Percentiles rank a stretch among this genome's conserved stretches.
Conservation (phyloP, 1,284 basidiomycete genomes). For the Vanrija pseudolonga region DNA sequence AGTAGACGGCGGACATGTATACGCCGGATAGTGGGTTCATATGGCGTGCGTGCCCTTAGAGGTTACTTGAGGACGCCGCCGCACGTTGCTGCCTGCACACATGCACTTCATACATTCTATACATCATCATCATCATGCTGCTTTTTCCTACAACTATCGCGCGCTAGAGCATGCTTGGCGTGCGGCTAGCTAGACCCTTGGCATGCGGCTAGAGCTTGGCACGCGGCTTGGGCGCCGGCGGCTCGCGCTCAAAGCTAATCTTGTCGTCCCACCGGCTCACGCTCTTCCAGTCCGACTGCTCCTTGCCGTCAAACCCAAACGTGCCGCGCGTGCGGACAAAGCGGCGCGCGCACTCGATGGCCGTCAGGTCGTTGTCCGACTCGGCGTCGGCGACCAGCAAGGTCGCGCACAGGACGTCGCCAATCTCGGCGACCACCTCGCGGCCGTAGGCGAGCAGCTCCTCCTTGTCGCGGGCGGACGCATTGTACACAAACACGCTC, state of each 20-base stretch:
- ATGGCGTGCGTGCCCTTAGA: too few relatives aligned
- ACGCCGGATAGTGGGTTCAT: too few relatives aligned
- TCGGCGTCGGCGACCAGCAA: slow-evolving; percentile 15
- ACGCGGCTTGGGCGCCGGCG: not conserved
- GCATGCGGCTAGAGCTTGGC: slow-evolving; percentile 10
- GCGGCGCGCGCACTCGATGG: slow-evolving; percentile 7
- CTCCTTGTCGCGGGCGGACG: not conserved
- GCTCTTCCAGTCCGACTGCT: not conserved
- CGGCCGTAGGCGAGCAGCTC: slow-evolving; percentile 10
- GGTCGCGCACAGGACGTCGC: slow-evolving; percentile 8
- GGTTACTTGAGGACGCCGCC: too few relatives aligned
- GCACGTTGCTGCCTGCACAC: too few relatives aligned
- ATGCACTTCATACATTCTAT: not conserved
- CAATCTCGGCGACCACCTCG: slow-evolving; percentile 3
- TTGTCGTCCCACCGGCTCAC: slow-evolving; percentile 5
- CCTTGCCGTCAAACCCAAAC: not conserved
- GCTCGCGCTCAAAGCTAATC: slow-evolving; percentile 13
- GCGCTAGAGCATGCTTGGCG: too few relatives aligned
- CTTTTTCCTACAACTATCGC: not conserved
- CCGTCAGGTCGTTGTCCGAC: slow-evolving; percentile 8
- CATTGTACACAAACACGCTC: not conserved
- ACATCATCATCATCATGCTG: too few relatives aligned
- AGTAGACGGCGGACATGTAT: not conserved
- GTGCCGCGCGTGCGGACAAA: not conserved
- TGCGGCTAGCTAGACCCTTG: too few relatives aligned